phyloP scores from a whole-genome alignment of 2,329 filamentous ascomycete species.

The Penicillium sp. region DNA sequence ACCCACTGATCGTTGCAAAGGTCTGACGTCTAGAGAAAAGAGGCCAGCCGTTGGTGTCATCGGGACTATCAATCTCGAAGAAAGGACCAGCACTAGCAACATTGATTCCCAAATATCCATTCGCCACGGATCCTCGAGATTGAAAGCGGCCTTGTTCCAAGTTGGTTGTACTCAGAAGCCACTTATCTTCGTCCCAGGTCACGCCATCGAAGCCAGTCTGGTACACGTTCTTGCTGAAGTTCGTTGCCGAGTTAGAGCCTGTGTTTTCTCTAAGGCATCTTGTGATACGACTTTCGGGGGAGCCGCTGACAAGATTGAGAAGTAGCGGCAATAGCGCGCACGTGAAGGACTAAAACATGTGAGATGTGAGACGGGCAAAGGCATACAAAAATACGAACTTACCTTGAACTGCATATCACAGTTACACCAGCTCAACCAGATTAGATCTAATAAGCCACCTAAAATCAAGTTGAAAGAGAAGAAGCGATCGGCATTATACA shows the following conservation, averaged over 20 bases:
- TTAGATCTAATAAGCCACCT: neutral
- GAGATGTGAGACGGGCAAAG: neutral
- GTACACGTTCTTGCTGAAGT: constrained; percentile 37
- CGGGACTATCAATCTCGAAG: constrained; percentile 58
- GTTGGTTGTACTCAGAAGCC: constrained; percentile 53
- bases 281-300: constrained; percentile 18
- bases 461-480: neutral
- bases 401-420: constrained; percentile 22
- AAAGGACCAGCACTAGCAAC: constrained; percentile 63
- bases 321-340: constrained; percentile 18
- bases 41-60: constrained; percentile 65
- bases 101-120: constrained; percentile 65
- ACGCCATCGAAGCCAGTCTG: constrained; percentile 52
- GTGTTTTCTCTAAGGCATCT: constrained; percentile 21
- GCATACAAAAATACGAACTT: constrained; percentile 5
- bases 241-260: constrained; percentile 6
- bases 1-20: constrained; percentile 67
- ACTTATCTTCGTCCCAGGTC: constrained; percentile 59
- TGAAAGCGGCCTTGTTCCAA: constrained; percentile 60
- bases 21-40: constrained; percentile 62
- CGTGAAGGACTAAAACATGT: constrained; percentile 6
- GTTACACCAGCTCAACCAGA: constrained; percentile 1
- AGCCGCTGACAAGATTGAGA: constrained; percentile 10
- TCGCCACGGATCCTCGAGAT: constrained; percentile 59
- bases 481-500: neutral